Evolutionary conservation across 768 basidiomycete genomes (phyloP), one percentile per base, ranked within the genome.

Genomic region (Melanogaster broomeanus): DNA sequence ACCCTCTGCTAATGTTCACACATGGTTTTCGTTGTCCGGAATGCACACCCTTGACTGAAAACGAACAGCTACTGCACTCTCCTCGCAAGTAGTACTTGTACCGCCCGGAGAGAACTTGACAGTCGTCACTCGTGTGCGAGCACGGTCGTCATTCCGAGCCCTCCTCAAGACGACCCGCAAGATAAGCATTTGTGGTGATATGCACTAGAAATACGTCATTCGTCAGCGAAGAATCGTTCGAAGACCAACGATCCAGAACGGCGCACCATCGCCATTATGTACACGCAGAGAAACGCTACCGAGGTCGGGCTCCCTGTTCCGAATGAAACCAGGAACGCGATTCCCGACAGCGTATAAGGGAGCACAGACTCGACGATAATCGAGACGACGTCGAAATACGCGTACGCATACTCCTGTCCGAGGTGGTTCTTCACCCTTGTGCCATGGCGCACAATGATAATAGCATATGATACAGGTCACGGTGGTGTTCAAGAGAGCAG

Each of bases 121-220:
- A n/a, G n/a, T n/a, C n/a, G n/a, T n/a, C 28, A 33, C 3, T 0
- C 16, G 21, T 4, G 10, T 30, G 28, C n/a, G 49, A 2, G 11
- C 33, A 19, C 53, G 61, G 15, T 56, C 56, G 24, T 54, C 50
- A 21, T 44, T 18, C 62, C 60, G 62, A 6, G 45, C 45, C 3
- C 37, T 43, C 19, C 60, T 60, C 34, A 55, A 57, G 9, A 58
- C 60, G 27, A 67, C 55, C n/a, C n/a, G n/a, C n/a, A n/a, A n/a
- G n/a, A n/a, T n/a, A n/a, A n/a, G n/a, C n/a, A n/a, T n/a, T n/a
- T 12, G 65, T 33, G 64, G 60, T 1, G 65, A 61, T 52, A 65
- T 52, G 22, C 61, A 52, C 63, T 65, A 35, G 28, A 5, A 7
- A 8, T 3, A 18, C 4, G n/a, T 24, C 13, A 38, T 9, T 15